Evolutionary conservation across 106 monocot genomes (phyloP), one percentile per base, ranked within the genome.

Genomic region (Posidonia australis): DNA sequence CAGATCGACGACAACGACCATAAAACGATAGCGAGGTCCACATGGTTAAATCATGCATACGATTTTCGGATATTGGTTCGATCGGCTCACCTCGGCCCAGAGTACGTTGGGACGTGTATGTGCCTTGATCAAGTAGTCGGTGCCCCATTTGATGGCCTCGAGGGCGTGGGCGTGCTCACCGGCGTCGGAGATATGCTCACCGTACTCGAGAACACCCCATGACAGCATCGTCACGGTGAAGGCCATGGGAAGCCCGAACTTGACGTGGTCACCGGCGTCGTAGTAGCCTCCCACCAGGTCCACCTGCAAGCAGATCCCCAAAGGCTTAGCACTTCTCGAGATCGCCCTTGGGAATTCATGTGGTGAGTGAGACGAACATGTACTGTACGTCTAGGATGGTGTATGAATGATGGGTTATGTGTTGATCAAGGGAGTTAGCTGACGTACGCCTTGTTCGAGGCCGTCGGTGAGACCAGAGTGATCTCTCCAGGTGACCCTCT

Each of bases 231-330:
- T 85, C 18, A 85, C 52, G 2, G 85, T 85, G 66, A 85, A 85
- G 5, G 79, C 79, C 79, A 79, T 79, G 18, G 79, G 79, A 3
- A 79, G 60, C 2, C 79, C 84, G 67, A 84, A 84, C 72, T 84
- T 84, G 21, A 84, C 84, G 53, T 84, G 62, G 67, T 84, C 84
- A 3, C 79, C 85, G 10, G 85, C 85, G 44, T 85, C 85, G 43
- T 85, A 85, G 78, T 85, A 85, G 1, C 85, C 85, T 32, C 85
- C 85, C 1, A 85, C 78, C 27, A 85, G 78, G 66, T 85, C 85
- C 44, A 85, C 80, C 84, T 84, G 67, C 70, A 72, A 26, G 14
- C 10, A 5, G 1, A 11, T 36, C 17, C 17, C 17, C 23, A 23
- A 31, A 16, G 5, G 23, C 6, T 13, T 19, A 54, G 5, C 17